Evolutionary conservation across 2,329 filamentous ascomycete species (phyloP).

Genomic region (Epichloe brachyelytri): DNA sequence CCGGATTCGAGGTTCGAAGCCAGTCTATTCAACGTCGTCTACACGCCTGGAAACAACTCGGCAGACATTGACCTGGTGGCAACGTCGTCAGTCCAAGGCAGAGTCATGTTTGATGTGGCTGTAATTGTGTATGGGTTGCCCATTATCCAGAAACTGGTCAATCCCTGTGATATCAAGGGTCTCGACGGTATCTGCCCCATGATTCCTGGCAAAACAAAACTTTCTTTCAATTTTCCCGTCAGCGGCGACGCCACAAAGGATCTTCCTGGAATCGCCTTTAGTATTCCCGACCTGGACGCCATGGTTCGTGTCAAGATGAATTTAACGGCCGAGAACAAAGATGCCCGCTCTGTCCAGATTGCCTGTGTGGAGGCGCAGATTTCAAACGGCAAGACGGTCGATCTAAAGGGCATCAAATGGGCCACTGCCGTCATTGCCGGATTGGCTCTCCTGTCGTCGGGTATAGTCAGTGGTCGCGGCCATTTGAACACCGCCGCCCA

Average conservation of each 20-base stretch:
- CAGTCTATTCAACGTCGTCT: slow-evolving; percentile 68
- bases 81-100: slow-evolving; percentile 59
- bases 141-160: slow-evolving; percentile 47
- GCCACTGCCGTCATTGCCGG: slow-evolving; percentile 75
- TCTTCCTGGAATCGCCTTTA: slow-evolving; percentile 75
- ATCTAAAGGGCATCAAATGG: slow-evolving; percentile 80
- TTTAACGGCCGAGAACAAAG: slow-evolving; percentile 38
- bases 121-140: slow-evolving; percentile 40
- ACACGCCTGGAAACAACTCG: slow-evolving; percentile 56
- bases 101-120: slow-evolving; percentile 47
- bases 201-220: slow-evolving; percentile 66
- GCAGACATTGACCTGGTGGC: slow-evolving; percentile 60
- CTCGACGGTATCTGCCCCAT: slow-evolving; percentile 77
- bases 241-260: slow-evolving; percentile 39
- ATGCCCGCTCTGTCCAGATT: slow-evolving; percentile 32
- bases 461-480: slow-evolving; percentile 78
- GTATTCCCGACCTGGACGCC: slow-evolving; percentile 80
- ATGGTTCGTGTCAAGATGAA: slow-evolving; percentile 72
- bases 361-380: slow-evolving; percentile 79
- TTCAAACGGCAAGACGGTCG: slow-evolving; percentile 83
- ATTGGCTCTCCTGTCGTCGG: slow-evolving; percentile 69
- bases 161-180: slow-evolving; percentile 54
- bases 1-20: slow-evolving; percentile 68
- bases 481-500: slow-evolving; percentile 90
- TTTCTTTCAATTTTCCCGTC: slow-evolving; percentile 55